These are phyloP conservation scores for Oryza longistaminata DNA, from an alignment of 176 grass and related monocot species.

Conservation along the genomic window DNA sequence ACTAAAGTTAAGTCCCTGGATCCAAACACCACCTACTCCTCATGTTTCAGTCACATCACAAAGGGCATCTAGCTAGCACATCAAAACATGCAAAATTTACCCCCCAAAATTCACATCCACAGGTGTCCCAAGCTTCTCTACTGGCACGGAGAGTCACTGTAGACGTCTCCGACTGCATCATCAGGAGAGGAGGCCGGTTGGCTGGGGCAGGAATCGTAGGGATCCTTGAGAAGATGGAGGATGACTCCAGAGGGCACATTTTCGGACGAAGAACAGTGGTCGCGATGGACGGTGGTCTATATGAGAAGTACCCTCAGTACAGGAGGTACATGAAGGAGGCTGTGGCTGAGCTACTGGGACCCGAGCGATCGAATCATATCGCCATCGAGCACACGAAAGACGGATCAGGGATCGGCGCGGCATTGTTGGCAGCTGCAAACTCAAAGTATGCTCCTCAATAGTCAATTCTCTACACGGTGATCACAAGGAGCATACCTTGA, in stretches of 20 bases:
- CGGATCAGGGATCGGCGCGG: constrained; percentile 44
- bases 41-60: not conserved
- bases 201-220: constrained; percentile 49
- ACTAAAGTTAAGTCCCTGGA: too few species aligned
- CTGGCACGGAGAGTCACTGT: constrained; percentile 7
- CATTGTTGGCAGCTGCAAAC: constrained; percentile 43
- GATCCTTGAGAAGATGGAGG: constrained; percentile 60
- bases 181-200: constrained; percentile 42
- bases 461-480: not conserved
- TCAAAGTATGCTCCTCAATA: constrained; percentile 40
- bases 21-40: too few species aligned
- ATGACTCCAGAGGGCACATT: constrained; percentile 26
- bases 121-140: constrained; percentile 31
- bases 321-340: constrained; percentile 37
- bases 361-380: not conserved
- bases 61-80: not conserved
- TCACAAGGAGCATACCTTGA: too few species aligned
- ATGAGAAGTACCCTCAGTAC: constrained; percentile 59
- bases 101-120: not conserved
- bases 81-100: not conserved
- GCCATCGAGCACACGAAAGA: constrained; percentile 48
- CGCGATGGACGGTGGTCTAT: constrained; percentile 46
- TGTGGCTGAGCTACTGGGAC: constrained; percentile 38
- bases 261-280: constrained; percentile 39
- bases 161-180: constrained; percentile 32